Conservation (phyloP, 2,329 filamentous ascomycete genomes). For the Akanthomyces dipterigenus region DNA sequence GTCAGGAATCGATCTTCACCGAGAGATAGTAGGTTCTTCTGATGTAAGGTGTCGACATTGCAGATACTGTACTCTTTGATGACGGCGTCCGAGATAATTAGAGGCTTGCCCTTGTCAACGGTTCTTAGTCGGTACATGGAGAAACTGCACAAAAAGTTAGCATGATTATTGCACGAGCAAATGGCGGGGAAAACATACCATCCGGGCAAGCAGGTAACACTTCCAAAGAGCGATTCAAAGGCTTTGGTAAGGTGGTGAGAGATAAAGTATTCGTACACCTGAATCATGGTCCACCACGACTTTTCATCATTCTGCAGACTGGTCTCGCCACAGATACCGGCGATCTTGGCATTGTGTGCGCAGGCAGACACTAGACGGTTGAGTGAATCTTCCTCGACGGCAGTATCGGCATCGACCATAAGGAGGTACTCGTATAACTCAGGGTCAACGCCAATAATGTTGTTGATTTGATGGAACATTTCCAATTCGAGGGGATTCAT, state of each 20-base stretch:
- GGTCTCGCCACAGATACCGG: conserved; percentile 95
- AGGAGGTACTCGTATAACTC: conserved; percentile 95
- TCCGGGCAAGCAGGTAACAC: conserved; percentile 96
- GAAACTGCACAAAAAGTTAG: conserved; percentile 56
- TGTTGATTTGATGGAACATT: conserved; percentile 99
- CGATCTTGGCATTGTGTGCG: conserved; percentile 90
- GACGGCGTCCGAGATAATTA: conserved; percentile 86
- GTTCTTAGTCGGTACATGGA: conserved; percentile 97
- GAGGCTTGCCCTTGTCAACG: conserved; percentile 84
- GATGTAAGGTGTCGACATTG: conserved; percentile 87
- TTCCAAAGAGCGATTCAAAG: conserved; percentile 95
- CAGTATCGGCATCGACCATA: conserved; percentile 97
- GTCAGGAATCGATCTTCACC: conserved; percentile 97
- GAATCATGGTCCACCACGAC: conserved; percentile 99
- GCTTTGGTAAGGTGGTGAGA: conserved; percentile 95
- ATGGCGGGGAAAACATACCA: conserved; percentile 59
- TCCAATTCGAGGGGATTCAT: conserved; percentile 97
- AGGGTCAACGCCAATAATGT: conserved; percentile 95
- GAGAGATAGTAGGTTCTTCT: conserved; percentile 91
- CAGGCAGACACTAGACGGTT: conserved; percentile 90
- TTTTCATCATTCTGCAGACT: conserved; percentile 91
- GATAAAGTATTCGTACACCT: conserved; percentile 99
- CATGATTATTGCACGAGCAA: conserved; percentile 1
- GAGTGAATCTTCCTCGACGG: conserved; percentile 82
- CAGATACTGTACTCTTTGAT: conserved; percentile 85